A percentile compares a stretch with the other conserved stretches of the same genome.
Evolutionary conservation across 345 rosid genomes (phyloP).

Genomic region (Adansonia digitata): DNA sequence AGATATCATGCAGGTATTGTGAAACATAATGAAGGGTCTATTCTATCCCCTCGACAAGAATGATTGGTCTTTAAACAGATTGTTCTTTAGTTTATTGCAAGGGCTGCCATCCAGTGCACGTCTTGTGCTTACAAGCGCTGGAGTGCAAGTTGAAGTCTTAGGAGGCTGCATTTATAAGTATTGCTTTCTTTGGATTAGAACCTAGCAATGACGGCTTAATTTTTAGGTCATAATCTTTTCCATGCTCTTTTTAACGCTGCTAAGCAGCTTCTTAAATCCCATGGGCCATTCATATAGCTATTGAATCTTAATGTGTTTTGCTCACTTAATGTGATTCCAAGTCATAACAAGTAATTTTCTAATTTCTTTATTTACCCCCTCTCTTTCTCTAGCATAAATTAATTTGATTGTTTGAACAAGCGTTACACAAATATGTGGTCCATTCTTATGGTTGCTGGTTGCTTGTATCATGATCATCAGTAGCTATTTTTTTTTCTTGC

Average conservation of each 20-base stretch:
- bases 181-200: not conserved
- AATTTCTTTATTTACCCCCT: not conserved
- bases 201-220: not conserved
- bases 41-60: not conserved
- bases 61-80: not conserved
- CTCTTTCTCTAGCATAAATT: not conserved
- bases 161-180: not conserved
- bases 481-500: not conserved
- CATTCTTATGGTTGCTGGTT: not conserved
- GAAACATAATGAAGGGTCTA: not conserved
- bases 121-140: not conserved
- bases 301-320: slow-evolving; percentile 1
- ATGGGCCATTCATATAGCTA: not conserved
- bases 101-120: not conserved
- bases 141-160: not conserved
- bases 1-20: not conserved
- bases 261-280: slow-evolving; percentile 1
- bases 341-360: not conserved
- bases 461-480: not conserved
- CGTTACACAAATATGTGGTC: not conserved
- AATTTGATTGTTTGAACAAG: not conserved
- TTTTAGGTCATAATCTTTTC: not conserved
- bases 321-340: not conserved
- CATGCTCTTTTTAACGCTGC: not conserved
- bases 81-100: not conserved